Base-by-base conservation (phyloP, 2,329 filamentous ascomycete species). In the Colletotrichum scovillei region DNA sequence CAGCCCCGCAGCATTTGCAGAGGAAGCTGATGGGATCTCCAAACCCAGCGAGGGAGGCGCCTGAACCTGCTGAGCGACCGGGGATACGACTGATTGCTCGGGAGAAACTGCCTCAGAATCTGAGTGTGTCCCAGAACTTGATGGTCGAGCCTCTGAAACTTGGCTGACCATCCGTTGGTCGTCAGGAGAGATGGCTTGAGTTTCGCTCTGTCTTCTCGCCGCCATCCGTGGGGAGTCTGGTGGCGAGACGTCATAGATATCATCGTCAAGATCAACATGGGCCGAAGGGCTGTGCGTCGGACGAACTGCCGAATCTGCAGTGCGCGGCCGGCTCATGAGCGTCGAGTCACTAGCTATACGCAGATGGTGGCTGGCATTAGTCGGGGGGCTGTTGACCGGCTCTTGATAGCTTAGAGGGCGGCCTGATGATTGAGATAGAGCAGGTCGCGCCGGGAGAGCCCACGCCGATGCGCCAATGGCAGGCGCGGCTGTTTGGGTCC, bases 231-330 rank as follows among this genome's bases (percentile, higher is more conserved):
- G 86, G 0, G 86, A 86, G 12, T 78, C 81, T 2, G 84, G 86
- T 0, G 87, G 86, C 2, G 86, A 87, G 5, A 84, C 85, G 71
- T 87, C 83, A 76, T 88, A 88, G 4, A 88, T 78, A 30, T 87
- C 81, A 4, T 85, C 84, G 4, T 85, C 84, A 11, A 76, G 78
- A 12, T 81, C 80, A 2, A 71, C 65, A 16, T 28, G 67, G 26
- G 72, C 32, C 9, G 65, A 65, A 19, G 63, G 67, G 14, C 32
- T 75, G 30, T 69, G 69, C 42, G 49, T 62, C 9, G 73, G 72
- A 12, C 73, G 66, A 46, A 64, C 19, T 49, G 42, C 42, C 24
- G 63, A 68, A 53, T 67, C 64, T 46, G 70, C 65, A 26, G 72
- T 74, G 49, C 69, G 73, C 32, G 73, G 66, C 38, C 66, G 66